These are phyloP conservation scores for Fusarium concolor DNA, from an alignment of 2,329 filamentous ascomycete species.

Conservation along the genomic window DNA sequence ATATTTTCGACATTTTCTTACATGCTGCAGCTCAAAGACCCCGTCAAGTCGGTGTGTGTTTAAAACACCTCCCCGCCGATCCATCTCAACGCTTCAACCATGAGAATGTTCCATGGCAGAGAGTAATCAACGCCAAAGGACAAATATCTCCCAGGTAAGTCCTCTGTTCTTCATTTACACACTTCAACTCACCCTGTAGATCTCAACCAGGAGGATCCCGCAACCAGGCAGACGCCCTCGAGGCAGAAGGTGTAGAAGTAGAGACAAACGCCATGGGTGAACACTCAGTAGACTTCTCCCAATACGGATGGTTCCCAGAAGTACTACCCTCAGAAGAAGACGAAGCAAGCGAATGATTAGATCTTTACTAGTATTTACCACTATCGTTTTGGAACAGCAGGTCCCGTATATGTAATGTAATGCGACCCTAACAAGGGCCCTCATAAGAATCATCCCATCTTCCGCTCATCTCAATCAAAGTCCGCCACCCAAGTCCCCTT, in stretches of 20 bases:
- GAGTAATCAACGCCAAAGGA: slow-evolving; percentile 89
- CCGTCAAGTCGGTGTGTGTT: slow-evolving; percentile 88
- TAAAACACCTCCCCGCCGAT: slow-evolving; percentile 82
- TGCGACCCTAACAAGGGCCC: slow-evolving; percentile 36
- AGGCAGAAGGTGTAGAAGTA: slow-evolving; percentile 66
- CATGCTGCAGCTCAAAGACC: slow-evolving; percentile 70
- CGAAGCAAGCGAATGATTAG: slow-evolving; percentile 15
- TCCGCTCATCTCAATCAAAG: slow-evolving; percentile 41
- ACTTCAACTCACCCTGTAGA: slow-evolving; percentile 46
- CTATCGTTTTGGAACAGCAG: slow-evolving; percentile 36
- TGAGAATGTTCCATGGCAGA: slow-evolving; percentile 91
- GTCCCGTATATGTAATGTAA: slow-evolving; percentile 45
- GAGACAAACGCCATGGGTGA: slow-evolving; percentile 62
- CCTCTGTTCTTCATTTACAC: not conserved
- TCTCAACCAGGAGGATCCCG: slow-evolving; percentile 61
- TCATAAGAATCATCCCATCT: slow-evolving; percentile 47
- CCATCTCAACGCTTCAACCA: slow-evolving; percentile 70
- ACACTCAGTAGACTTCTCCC: slow-evolving; percentile 61
- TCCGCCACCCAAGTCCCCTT: slow-evolving; percentile 27
- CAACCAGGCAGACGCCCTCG: slow-evolving; percentile 63
- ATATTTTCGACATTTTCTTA: not conserved
- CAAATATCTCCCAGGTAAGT: slow-evolving; percentile 82
- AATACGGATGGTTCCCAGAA: slow-evolving; percentile 68
- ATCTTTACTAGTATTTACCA: slow-evolving; percentile 47
- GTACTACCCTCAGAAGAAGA: slow-evolving; percentile 59